Base-by-base conservation (phyloP, 257 asterid species). In the Coffea canephora region DNA sequence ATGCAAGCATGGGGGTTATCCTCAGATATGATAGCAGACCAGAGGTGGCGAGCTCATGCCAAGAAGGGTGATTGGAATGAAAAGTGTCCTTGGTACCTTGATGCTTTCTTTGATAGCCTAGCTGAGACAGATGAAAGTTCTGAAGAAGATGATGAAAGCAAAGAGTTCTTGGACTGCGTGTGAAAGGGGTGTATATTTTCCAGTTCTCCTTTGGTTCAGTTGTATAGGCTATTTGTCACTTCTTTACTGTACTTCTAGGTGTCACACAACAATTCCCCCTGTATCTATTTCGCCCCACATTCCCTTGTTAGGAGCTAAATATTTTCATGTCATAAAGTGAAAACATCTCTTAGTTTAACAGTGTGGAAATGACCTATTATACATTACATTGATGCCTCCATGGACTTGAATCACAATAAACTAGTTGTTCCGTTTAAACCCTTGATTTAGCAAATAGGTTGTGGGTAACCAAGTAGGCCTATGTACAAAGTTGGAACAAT, bases 1-100 rank as follows among this genome's bases (percentile, higher is more conserved):
- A 84, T 87, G 88, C 76, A 64, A 50, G 77, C 74, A 15, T 87
- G 90, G 90, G 90, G 90, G 8, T 72, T 87, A 65, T 80, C 90
- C 18, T 85, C 85, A 4, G 90, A 87, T 14, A 87, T 87, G 90
- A 83, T 87, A 21, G 55, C 73, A 11, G 90, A 87, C 36, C 90
- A 87, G 61, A 87, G 74, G 73, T 78, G 88, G 90, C 81, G 88
- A 48, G 86, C 86, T 41, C 62, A 59, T 70, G 86, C 90, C 16
- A 48, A 50, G 15, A 82, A 69, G 31, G 88, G 90, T 9, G 85
- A 83, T 31, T 80, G 78, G 88, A 79, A 82, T 36, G 88, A 87
- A 12, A 80, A 78, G 68, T 82, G 84, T 69, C 84, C 88, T 4
- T 75, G 84, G 86, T 84, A 84, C 66, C 80, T 87, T 23, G 83